Conservation (phyloP, 495 filamentous ascomycete species). For the Hyphodiscus hymeniophilus region DNA sequence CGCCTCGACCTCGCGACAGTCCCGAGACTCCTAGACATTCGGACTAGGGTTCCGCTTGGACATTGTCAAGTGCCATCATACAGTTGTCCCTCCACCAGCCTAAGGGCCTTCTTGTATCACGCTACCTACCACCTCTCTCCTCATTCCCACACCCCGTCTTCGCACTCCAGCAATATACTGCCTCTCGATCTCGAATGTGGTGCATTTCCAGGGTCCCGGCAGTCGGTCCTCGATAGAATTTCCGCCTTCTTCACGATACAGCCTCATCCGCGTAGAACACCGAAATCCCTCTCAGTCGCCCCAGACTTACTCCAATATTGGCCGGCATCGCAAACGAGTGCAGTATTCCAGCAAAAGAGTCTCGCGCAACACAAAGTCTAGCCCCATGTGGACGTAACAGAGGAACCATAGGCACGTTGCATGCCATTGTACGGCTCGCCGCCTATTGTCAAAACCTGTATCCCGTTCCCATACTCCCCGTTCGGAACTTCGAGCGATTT, state of each 20-base stretch:
- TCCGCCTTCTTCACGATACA: slow-evolving; percentile 8
- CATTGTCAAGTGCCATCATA: background rate
- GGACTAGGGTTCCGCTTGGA: background rate
- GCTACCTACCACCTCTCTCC: background rate
- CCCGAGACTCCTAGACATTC: background rate
- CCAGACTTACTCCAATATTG: slow-evolving; percentile 8
- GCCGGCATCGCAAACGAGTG: slow-evolving; percentile 16
- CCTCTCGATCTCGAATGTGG: background rate
- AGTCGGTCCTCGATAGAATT: background rate
- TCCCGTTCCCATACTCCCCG: background rate
- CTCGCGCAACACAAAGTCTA: slow-evolving; percentile 16
- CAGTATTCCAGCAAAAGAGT: slow-evolving; percentile 3
- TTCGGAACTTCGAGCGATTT: background rate
- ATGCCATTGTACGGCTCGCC: slow-evolving; percentile 17
- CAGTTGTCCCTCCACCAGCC: background rate
- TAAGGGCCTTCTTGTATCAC: background rate
- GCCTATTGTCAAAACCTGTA: slow-evolving; percentile 16
- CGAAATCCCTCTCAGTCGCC: background rate
- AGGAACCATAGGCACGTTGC: slow-evolving; percentile 13
- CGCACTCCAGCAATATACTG: background rate
- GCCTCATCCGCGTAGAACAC: slow-evolving; percentile 8
- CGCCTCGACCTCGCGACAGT: background rate
- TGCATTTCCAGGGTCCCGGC: background rate
- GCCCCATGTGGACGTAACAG: slow-evolving; percentile 19
- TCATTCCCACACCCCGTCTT: background rate